Percentiles rank a stretch among this genome's conserved stretches.
Evolutionary conservation across 768 basidiomycete species (phyloP).

Genomic region (Lentinus tigrinus): DNA sequence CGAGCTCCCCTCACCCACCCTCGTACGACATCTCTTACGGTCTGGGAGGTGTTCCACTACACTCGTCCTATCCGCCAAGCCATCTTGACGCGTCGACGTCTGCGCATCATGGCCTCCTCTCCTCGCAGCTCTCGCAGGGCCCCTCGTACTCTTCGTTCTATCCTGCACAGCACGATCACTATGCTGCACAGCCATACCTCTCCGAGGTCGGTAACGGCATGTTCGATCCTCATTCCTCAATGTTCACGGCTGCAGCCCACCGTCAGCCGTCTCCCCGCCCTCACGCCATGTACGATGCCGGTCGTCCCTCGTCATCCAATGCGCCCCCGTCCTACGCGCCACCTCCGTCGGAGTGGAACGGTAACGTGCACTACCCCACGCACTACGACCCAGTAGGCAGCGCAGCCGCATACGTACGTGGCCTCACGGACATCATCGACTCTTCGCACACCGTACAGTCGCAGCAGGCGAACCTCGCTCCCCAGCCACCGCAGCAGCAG

Average conservation of each 20-base stretch:
- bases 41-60: constrained; percentile 10
- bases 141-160: neutral
- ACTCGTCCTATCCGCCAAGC: constrained; percentile 3
- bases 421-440: constrained; percentile 7
- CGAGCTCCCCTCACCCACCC: neutral
- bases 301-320: no score
- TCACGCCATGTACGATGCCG: no score
- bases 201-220: neutral
- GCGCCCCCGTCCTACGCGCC: no score
- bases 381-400: neutral
- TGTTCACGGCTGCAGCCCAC: neutral
- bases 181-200: neutral
- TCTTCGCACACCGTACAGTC: constrained; percentile 8
- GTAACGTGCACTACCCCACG: neutral
- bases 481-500: constrained; percentile 1
- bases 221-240: neutral
- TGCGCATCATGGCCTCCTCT: neutral
- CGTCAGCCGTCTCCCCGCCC: neutral
- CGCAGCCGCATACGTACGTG: constrained; percentile 1
- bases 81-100: neutral
- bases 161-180: constrained; percentile 1
- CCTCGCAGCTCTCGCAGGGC: neutral
- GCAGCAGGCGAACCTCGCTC: neutral
- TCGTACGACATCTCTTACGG: constrained; percentile 21
- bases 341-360: neutral